Evolutionary conservation across 1,139 yeast species (phyloP), one percentile per base, ranked within the genome.

Genomic region (Taphrina deformans): DNA sequence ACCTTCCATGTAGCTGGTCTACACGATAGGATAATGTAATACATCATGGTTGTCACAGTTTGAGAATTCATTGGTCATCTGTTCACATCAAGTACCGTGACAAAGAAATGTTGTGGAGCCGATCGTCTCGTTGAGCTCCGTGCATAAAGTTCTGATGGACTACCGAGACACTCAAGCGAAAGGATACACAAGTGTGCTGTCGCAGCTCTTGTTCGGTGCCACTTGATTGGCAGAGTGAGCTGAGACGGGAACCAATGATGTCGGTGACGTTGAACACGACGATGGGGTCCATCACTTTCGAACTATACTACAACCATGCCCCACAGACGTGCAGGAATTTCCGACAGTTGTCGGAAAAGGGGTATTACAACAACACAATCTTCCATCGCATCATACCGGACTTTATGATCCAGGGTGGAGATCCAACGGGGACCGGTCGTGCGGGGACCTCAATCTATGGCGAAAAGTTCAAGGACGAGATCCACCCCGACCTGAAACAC

Each of bases 401-500:
- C 52, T 78, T 78, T 62, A 71, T 79, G 62, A 73, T 80, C 10
- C 84, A 81, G 69, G 72, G 76, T 3, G 79, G 77, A 38, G 77
- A 76, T 27, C 78, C 77, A 3, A 73, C 76, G 1, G 77, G 77
- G 41, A 73, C 77, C 14, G 77, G 77, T 1, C 67, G 71, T 23
- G 76, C 77, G 24, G 78, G 77, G 5, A 69, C 69, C 23, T 73
- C 76, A 48, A 74, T 74, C 48, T 69, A 71, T 50, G 73, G 75
- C 41, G 70, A 69, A 35, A 69, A 69, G 14, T 70, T 79, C 40
- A 71, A 74, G 14, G 80, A 79, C 66, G 91, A 87, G 71, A 75
- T 75, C 65, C 80, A 83, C 71, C 74, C 81, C 5, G 75, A 87
- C 55, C 75, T 88, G 44, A 77, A 78, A 63, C 85, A 83, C 71